Evolutionary conservation across 2,329 filamentous ascomycete species (phyloP), one percentile per base, ranked within the genome.

Genomic region (Lecanicillium sp.): DNA sequence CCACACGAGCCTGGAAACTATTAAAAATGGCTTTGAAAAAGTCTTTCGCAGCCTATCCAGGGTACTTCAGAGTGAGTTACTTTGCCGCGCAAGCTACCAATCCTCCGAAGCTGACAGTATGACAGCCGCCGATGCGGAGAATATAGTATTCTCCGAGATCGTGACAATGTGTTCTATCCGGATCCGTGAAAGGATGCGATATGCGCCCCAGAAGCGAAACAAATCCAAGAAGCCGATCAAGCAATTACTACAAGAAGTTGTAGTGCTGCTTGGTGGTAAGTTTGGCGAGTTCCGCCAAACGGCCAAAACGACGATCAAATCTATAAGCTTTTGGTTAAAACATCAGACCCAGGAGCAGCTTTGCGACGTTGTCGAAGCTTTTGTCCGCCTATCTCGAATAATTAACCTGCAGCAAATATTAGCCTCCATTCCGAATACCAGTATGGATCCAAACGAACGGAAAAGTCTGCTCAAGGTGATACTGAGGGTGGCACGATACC

Each of bases 401-500:
- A 42, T 40, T 19, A 38, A 43, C 8, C 29, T 39, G 29, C 33
- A 16, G 8, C 12, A 20, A 19, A 34, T 39, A 20, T 14, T 39
- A 29, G 29, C 17, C 2, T 34, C n/a, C 28, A 52, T 60, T 29
- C 45, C 50, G 5, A 37, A 51, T 13, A 20, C 18, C 4, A 29
- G 43, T 6, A 51, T 58, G 43, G 25, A 37, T 7, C 40, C 44
- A 0, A 33, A 11, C 6, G 28, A 30, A 11, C 46, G 38, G 31
- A 17, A 16, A 9, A 54, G 48, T 31, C 38, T 62, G 0, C 16
- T 54, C 5, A 59, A 60, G 13, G 58, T 54, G 16, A 46, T 67
- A 1, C 35, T 14, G 1, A 65, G 64, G 40, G 52, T 67, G 2
- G 52, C 59, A 13, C 51, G 57, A 35, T 68, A 66, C 31, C 45